Base-by-base conservation (phyloP, 208 protist species). In the Acanthamoeba triangularis region DNA sequence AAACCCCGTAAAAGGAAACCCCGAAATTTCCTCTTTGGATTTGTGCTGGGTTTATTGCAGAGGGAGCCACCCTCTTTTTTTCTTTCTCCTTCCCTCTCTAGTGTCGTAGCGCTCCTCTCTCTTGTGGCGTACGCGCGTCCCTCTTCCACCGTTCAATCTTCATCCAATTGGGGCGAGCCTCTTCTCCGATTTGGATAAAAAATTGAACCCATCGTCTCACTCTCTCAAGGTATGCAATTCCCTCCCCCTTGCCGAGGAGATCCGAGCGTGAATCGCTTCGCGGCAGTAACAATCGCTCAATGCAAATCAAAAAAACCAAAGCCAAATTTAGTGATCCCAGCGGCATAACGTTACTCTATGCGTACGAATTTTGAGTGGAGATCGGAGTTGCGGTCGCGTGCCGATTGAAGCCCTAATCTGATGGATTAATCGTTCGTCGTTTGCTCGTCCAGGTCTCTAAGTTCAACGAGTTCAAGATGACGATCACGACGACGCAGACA, bases 401-500 rank as follows among this genome's bases (percentile, higher is more conserved):
- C 52, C 52, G 16, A 56, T 56, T 3, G 1, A 56, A 56, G 52
- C 0, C 10, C 52, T 20, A 13, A 56, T 56, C 52, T 56, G 52
- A 56, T 56, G 52, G 16, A 0, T 56, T 13, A 6, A 13, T 56
- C n/a, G n/a, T n/a, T n/a, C n/a, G n/a, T n/a, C n/a, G n/a, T n/a
- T 1, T 6, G 2, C 52, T 0, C 1, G n/a, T n/a, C 52, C 52
- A 56, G 52, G 59, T 65, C 23, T n/a, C 59, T 65, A 10, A 30
- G 16, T 30, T 61, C 54, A 25, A 61, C 18, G 41, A 44, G 41
- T 44, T 56, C 59, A 90, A 59, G 82, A 72, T 94, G 63, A 94
- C 88, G 88, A 72, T 80, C 59, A 94, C 88, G 61, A 72, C 88
- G 28, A 94, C 88, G 33, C 82, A 90, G 33, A 72, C 88, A 41